Conservation (phyloP, 2,329 filamentous ascomycete species). For the Xylariaceae sp. region DNA sequence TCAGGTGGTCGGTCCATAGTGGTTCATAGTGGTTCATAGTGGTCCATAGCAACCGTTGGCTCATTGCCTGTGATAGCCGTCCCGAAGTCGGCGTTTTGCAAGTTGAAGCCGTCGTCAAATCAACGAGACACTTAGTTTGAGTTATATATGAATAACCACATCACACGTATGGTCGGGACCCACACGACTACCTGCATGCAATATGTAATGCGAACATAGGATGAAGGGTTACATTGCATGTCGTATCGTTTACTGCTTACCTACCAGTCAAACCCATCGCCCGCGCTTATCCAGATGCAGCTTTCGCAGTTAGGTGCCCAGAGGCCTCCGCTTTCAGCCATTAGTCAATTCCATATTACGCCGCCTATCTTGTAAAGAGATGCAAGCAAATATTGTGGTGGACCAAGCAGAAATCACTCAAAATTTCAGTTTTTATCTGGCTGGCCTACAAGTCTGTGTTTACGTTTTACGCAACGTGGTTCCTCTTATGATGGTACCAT, state of each 20-base stretch:
- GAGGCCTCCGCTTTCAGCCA: no score
- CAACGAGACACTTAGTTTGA: not conserved
- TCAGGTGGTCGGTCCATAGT: no score
- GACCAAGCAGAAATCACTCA: not conserved
- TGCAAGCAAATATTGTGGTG: not conserved
- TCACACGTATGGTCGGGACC: not conserved
- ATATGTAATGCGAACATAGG: no score
- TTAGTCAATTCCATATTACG: no score
- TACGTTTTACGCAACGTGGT: not conserved
- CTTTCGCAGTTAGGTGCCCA: no score
- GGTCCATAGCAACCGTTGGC: not conserved
- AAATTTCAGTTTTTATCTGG: not conserved
- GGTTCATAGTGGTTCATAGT: no score
- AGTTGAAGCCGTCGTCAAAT: constrained; percentile 1
- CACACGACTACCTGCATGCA: no score
- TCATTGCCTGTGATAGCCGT: constrained; percentile 5
- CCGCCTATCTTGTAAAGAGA: no score
- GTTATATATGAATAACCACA: constrained; percentile 14
- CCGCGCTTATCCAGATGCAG: no score
- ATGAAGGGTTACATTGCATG: not conserved
- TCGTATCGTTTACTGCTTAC: no score
- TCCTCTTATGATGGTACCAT: not conserved
- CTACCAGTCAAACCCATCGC: no score
- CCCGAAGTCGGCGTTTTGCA: constrained; percentile 22
- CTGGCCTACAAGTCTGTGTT: not conserved